These are phyloP conservation scores for Teunomyces pallodes DNA, from an alignment of 805 yeast species.

Conservation along the genomic window DNA sequence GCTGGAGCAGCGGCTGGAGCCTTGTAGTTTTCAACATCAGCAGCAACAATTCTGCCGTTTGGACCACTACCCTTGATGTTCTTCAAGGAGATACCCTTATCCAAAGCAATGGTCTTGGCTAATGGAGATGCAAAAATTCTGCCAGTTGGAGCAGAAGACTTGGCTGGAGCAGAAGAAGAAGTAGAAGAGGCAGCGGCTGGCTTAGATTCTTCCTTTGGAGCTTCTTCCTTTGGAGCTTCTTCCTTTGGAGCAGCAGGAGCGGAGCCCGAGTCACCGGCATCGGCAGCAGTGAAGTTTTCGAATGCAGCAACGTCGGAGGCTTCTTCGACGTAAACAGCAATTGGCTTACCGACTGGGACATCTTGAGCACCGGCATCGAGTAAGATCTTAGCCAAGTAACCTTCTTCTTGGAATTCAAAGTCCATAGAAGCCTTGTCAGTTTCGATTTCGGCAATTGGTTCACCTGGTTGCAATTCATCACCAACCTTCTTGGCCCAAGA, in stretches of 20 bases:
- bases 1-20: conserved; percentile 41
- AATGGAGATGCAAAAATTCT: conserved; percentile 92
- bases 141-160: conserved; percentile 40
- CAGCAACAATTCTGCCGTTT: conserved; percentile 87
- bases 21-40: conserved; percentile 78
- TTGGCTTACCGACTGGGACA: conserved; percentile 90
- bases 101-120: conserved; percentile 91
- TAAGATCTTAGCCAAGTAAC: conserved; percentile 82
- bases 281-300: conserved; percentile 77
- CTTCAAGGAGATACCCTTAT: conserved; percentile 84
- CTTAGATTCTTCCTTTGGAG: conserved; percentile 13
- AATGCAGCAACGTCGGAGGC: conserved; percentile 83
- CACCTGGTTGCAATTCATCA: conserved; percentile 87
- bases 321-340: conserved; percentile 94
- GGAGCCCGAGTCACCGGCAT: conserved; percentile 52
- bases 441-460: conserved; percentile 92
- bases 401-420: conserved; percentile 97
- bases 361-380: conserved; percentile 85
- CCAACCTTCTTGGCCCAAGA: conserved; percentile 90
- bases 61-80: conserved; percentile 92
- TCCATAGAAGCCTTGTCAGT: conserved; percentile 98
- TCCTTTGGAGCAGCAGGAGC: conserved; percentile 36
- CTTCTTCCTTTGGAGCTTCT: conserved; percentile 35
- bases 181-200: conserved; percentile 2
- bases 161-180: conserved; percentile 25